Percentiles rank a stretch among this genome's conserved stretches.
Evolutionary conservation across 2,329 filamentous ascomycete genomes (phyloP).

Genomic region (Colletotrichum eleusines): DNA sequence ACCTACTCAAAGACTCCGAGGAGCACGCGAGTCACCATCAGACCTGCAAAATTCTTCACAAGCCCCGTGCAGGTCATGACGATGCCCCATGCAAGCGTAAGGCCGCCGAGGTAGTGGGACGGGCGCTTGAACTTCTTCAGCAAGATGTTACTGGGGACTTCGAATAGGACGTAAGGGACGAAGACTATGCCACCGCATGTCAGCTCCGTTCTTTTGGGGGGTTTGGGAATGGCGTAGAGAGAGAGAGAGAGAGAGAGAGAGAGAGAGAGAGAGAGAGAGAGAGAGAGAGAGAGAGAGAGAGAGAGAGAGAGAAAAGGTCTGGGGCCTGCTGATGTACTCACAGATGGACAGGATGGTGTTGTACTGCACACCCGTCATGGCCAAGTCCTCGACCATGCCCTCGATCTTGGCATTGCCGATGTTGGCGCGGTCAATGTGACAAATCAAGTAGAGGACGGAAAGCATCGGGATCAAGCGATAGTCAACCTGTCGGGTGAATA

Average conservation of each 20-base stretch:
- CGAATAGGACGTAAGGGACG: constrained; percentile 74
- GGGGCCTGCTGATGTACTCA: constrained; percentile 67
- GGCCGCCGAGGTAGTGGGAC: constrained; percentile 72
- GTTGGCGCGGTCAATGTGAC: constrained; percentile 68
- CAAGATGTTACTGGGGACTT: constrained; percentile 73
- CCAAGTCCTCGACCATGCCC: constrained; percentile 48
- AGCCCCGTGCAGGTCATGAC: constrained; percentile 46
- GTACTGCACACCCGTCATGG: constrained; percentile 67
- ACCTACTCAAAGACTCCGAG: constrained; percentile 65
- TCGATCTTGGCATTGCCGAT: constrained; percentile 64
- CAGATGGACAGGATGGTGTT: constrained; percentile 64
- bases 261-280: too few species aligned
- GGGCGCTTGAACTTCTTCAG: constrained; percentile 72
- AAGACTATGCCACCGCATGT: constrained; percentile 60
- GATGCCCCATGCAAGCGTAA: constrained; percentile 65
- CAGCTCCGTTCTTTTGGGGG: constrained; percentile 55
- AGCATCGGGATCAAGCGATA: constrained; percentile 58
- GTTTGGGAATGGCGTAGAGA: constrained; percentile 58
- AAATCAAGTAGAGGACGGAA: constrained; percentile 68
- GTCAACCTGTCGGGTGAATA: constrained; percentile 22
- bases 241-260: too few species aligned
- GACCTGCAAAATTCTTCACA: constrained; percentile 44
- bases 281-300: too few species aligned
- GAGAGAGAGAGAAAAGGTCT: constrained; percentile 64
- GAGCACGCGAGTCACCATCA: constrained; percentile 53